phyloP scores from a whole-genome alignment of 768 basidiomycete genomes.

The Porpolomopsis calyptriformis region DNA sequence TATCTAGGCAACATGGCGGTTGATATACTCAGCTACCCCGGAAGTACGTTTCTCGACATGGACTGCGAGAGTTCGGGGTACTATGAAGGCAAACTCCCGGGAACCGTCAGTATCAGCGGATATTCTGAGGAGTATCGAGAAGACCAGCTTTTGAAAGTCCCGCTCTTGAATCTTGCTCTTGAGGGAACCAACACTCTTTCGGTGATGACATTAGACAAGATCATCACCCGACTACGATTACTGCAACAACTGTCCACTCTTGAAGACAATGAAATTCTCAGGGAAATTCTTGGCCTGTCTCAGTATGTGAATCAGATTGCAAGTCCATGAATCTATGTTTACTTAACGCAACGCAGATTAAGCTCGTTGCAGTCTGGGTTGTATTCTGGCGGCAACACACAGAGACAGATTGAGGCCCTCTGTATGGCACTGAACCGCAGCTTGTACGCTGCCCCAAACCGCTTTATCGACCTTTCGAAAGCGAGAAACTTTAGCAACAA shows the following conservation, averaged over 20 bases:
- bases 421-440: constrained; percentile 6
- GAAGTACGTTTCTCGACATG: constrained; percentile 6
- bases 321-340: background rate
- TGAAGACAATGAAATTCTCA: constrained; percentile 2
- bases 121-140: constrained; percentile 6
- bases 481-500: constrained; percentile 7
- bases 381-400: background rate
- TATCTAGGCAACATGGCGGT: constrained; percentile 3
- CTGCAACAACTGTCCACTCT: background rate
- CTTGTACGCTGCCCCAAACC: constrained; percentile 2
- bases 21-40: constrained; percentile 1
- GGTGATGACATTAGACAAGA: constrained; percentile 3
- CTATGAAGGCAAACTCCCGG: constrained; percentile 6
- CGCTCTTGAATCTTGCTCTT: background rate
- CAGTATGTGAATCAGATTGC: constrained; percentile 4
- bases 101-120: constrained; percentile 4
- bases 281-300: constrained; percentile 5
- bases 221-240: constrained; percentile 3
- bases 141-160: constrained; percentile 2
- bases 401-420: constrained; percentile 6
- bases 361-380: background rate
- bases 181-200: constrained; percentile 1
- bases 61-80: constrained; percentile 5
- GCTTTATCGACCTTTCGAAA: constrained; percentile 6
- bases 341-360: constrained; percentile 1